These are phyloP conservation scores for Pulveroboletus sp. DNA, from an alignment of 768 basidiomycete species.

Conservation along the genomic window DNA sequence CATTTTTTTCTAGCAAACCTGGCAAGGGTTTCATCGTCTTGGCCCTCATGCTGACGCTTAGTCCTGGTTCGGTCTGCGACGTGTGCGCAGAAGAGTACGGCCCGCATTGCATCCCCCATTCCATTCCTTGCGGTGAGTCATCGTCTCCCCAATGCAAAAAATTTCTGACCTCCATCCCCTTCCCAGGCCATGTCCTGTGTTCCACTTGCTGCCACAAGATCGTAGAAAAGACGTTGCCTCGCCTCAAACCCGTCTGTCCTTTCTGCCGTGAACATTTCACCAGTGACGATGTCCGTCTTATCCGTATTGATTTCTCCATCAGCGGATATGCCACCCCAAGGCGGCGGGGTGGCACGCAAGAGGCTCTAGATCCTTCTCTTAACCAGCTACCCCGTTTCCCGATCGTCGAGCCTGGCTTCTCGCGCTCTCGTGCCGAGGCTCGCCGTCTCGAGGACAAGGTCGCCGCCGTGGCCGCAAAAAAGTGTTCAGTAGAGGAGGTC, in stretches of 20 bases:
- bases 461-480: slow-evolving; percentile 73
- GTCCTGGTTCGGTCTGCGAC: slow-evolving; percentile 80
- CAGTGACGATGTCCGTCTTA: slow-evolving; percentile 61
- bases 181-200: slow-evolving; percentile 75
- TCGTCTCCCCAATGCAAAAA: slow-evolving; percentile 18
- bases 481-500: slow-evolving; percentile 85
- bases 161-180: slow-evolving; percentile 17
- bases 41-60: slow-evolving; percentile 71
- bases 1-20: slow-evolving; percentile 36
- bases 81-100: slow-evolving; percentile 87
- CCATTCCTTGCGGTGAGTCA: slow-evolving; percentile 68
- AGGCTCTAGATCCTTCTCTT: slow-evolving; percentile 37
- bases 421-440: slow-evolving; percentile 49
- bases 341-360: slow-evolving; percentile 47
- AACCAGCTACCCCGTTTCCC: slow-evolving; percentile 46
- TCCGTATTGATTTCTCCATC: slow-evolving; percentile 72
- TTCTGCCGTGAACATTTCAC: slow-evolving; percentile 79
- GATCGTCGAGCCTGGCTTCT: slow-evolving; percentile 37
- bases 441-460: slow-evolving; percentile 75
- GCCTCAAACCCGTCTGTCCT: slow-evolving; percentile 71
- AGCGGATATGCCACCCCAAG: slow-evolving; percentile 68
- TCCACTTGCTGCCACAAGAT: slow-evolving; percentile 73
- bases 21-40: slow-evolving; percentile 37
- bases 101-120: slow-evolving; percentile 67
- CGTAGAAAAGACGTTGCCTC: slow-evolving; percentile 71